Evolutionary conservation across 139 green algal genomes (phyloP), one percentile per base, ranked within the genome.

Genomic region (Desmodesmus armatus): DNA sequence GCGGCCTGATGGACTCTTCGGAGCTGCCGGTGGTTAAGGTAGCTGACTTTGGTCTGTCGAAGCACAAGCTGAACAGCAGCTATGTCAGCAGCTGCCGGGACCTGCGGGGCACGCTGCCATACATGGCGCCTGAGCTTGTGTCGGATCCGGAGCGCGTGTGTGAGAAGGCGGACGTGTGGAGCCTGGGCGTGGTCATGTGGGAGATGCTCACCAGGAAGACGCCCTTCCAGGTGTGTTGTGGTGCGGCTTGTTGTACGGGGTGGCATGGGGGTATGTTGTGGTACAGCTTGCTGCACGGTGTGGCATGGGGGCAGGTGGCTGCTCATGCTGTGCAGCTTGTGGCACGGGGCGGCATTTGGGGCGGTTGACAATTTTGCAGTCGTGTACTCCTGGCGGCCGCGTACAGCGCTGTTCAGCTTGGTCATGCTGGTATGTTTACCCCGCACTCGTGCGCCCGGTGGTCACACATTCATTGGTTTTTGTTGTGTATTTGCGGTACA

Each of bases 21-120:
- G 76, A 82, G 69, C 69, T 80, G 53, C 80, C 80, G 17, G 51
- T 70, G 3, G 83, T 88, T 63, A 89, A 93, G 88, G 93, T 97
- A 2, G 95, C 94, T 40, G 95, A 98, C 87, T 98, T 98, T 89
- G 95, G 95, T 15, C 90, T 98, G 65, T 91, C 82, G 87, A 96
- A 96, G 90, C 91, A 96, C 82, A 96, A 96, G 91, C 89, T 93
- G 77, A 92, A 92, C 80, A 94, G 70, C 69, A 89, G 85, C 84
- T 95, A 87, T 70, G 70, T 93, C 69, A 47, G 41, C 63, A 85
- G 73, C 74, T 93, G 92, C 60, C 85, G 90, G 33, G 92, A 93
- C 72, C 89, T 92, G 53, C 83, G 91, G 33, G 91, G 90, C 76
- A 94, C 91, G n/a, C 75, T 96, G 76, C 87, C 89, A 3, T 96